These are phyloP conservation scores for Reutealis trisperma DNA, from an alignment of 345 rosid genomes.

Conservation along the genomic window DNA sequence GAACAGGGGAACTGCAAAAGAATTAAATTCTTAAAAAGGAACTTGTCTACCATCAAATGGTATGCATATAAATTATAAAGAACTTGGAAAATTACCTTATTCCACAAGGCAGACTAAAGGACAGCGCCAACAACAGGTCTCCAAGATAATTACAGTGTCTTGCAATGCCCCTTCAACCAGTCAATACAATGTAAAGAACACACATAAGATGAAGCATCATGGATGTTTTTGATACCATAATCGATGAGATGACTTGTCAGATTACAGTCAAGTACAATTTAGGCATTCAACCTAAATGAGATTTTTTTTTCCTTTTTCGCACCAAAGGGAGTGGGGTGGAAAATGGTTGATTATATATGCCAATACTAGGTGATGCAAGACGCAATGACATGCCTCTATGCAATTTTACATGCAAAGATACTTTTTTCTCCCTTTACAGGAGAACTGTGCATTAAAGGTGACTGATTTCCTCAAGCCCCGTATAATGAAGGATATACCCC, in stretches of 20 bases:
- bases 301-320: neutral
- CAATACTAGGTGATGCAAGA: neutral
- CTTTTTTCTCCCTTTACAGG: too few relatives aligned
- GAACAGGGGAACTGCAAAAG: constrained; percentile 66
- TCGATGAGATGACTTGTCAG: neutral
- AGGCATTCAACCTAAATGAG: neutral
- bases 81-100: constrained; percentile 49
- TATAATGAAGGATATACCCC: neutral
- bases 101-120: constrained; percentile 94
- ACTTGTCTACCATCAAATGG: neutral
- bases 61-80: neutral
- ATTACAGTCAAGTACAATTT: neutral
- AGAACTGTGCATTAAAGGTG: too few relatives aligned
- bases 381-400: too few relatives aligned
- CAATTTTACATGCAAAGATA: too few relatives aligned
- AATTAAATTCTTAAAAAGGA: constrained; percentile 2
- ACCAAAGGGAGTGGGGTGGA: neutral
- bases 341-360: neutral
- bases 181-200: neutral
- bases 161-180: constrained; percentile 76
- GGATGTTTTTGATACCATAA: neutral
- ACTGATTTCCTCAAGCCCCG: neutral
- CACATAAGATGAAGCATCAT: constrained; percentile 13
- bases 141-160: constrained; percentile 98
- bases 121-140: constrained; percentile 83